These are phyloP conservation scores for Pythium biforme DNA, from an alignment of 352 stramenopile genomes.

Conservation along the genomic window DNA sequence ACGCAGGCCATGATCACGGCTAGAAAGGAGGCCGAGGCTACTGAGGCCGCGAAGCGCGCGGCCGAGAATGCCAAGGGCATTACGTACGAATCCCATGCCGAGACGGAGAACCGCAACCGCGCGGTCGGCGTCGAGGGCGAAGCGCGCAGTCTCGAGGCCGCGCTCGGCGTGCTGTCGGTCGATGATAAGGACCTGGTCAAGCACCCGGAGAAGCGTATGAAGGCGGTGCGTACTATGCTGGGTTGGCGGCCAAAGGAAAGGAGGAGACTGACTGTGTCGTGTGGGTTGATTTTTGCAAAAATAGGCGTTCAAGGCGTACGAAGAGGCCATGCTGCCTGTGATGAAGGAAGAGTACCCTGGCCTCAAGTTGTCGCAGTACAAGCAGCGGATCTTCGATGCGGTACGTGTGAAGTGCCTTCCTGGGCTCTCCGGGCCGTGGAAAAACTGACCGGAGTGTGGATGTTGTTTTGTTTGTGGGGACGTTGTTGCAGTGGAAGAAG, in stretches of 20 bases:
- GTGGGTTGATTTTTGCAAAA: not conserved
- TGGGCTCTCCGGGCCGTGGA: not conserved
- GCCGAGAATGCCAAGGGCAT: slow-evolving; percentile 54
- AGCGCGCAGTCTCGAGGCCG: slow-evolving; percentile 63
- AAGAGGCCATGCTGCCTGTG: slow-evolving; percentile 69
- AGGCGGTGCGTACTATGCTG: slow-evolving; percentile 37
- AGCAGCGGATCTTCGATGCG: slow-evolving; percentile 74
- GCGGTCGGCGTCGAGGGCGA: slow-evolving; percentile 38
- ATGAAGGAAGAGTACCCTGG: slow-evolving; percentile 68
- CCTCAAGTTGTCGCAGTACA: slow-evolving; percentile 83
- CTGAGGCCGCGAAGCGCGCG: slow-evolving; percentile 29
- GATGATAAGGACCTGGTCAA: slow-evolving; percentile 53
- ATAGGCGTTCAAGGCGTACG: slow-evolving; percentile 76
- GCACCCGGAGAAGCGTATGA: slow-evolving; percentile 67
- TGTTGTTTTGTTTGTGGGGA: no score
- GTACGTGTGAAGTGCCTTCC: slow-evolving; percentile 30
- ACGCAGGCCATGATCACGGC: slow-evolving; percentile 52
- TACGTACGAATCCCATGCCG: slow-evolving; percentile 50
- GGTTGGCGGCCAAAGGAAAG: not conserved
- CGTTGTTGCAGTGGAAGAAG: slow-evolving; percentile 55
- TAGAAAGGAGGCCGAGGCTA: slow-evolving; percentile 44
- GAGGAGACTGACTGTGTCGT: not conserved
- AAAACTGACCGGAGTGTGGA: no score
- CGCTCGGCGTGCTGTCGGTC: slow-evolving; percentile 54
- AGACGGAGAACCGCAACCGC: slow-evolving; percentile 63